A percentile compares a stretch with the other conserved stretches of the same genome.
phyloP scores from a whole-genome alignment of 2,329 filamentous ascomycete species.

The Sclerotinia nivalis region DNA sequence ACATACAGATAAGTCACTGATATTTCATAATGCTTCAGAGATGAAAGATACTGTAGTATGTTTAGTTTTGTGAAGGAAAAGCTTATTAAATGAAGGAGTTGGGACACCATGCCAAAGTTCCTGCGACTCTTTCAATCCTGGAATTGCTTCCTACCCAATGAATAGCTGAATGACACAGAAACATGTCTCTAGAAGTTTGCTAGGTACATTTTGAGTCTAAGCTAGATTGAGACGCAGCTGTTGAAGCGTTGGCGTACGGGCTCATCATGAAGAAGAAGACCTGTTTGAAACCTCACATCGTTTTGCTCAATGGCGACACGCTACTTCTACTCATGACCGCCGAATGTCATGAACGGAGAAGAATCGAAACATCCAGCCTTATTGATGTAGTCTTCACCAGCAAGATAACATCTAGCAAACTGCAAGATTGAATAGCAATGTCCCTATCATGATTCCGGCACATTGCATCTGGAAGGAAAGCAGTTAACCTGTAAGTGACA shows the following conservation, averaged over 20 bases:
- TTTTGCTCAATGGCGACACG: neutral
- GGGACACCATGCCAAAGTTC: neutral
- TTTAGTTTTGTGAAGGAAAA: accelerated
- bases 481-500: accelerated
- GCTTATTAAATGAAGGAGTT: neutral
- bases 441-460: neutral
- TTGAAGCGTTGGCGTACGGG: too few relatives aligned
- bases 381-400: neutral
- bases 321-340: neutral
- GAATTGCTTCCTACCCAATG: neutral
- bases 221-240: neutral
- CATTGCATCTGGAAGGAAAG: neutral
- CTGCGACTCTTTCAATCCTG: neutral
- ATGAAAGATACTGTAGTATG: neutral
- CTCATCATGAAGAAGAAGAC: neutral
- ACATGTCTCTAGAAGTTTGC: neutral
- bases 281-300: neutral
- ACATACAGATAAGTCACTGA: too few relatives aligned
- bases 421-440: neutral
- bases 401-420: too few relatives aligned
- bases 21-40: neutral
- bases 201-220: neutral
- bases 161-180: neutral
- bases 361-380: too few relatives aligned
- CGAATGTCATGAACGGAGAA: neutral